Percentiles rank a stretch among this genome's conserved stretches.
These are phyloP conservation scores for Pichia inconspicua DNA, from an alignment of 1,139 yeast species.

Conservation along the genomic window DNA sequence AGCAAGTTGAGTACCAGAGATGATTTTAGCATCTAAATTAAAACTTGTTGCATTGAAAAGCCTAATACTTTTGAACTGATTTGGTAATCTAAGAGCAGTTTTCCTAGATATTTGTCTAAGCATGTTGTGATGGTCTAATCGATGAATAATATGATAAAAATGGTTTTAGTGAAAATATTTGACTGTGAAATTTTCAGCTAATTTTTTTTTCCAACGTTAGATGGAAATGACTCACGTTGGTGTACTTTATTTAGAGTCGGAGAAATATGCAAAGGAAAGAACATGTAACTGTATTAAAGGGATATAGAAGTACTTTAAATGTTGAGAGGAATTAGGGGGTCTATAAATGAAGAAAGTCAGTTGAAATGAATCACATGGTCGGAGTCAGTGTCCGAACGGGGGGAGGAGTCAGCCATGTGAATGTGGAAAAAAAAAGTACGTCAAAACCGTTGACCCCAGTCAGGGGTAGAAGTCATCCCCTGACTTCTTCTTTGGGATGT, in stretches of 20 bases:
- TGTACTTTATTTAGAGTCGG: too few species aligned
- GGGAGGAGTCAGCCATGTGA: not conserved
- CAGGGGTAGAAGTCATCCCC: too few species aligned
- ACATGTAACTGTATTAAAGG: not conserved
- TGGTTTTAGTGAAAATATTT: too few species aligned
- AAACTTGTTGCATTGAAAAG: slow-evolving; percentile 15
- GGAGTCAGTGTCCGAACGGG: not conserved
- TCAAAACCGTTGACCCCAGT: too few species aligned
- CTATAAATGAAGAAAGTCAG: not conserved
- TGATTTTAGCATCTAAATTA: slow-evolving; percentile 22
- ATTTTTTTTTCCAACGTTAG: not conserved
- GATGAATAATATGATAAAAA: too few species aligned
- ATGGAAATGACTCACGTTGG: slow-evolving; percentile 4
- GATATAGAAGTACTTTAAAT: not conserved
- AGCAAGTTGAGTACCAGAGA: slow-evolving; percentile 27
- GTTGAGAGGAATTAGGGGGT: not conserved
- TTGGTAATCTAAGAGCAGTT: slow-evolving; percentile 2
- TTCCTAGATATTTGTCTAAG: slow-evolving; percentile 12
- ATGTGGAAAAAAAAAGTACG: not conserved
- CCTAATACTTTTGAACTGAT: slow-evolving; percentile 6
- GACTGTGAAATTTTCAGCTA: not conserved
- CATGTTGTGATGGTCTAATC: slow-evolving; percentile 5
- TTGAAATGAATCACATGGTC: not conserved
- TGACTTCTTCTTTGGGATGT: too few species aligned
- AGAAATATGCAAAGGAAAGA: too few species aligned